Base-by-base conservation (phyloP, 441 rosid species). In the Dalechampia spathulata region DNA sequence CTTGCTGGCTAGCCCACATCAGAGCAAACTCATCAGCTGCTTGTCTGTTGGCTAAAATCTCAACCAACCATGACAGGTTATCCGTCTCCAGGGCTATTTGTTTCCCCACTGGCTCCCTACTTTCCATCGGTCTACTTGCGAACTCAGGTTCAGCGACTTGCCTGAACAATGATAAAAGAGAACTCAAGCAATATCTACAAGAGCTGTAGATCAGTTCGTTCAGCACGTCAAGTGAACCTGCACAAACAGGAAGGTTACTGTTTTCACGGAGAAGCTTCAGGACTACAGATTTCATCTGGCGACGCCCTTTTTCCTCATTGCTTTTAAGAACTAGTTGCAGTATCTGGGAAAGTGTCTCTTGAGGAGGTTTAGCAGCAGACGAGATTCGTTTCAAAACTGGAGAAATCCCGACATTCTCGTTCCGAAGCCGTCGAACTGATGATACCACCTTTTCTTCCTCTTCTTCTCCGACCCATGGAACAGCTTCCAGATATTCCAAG, bases 391-490 rank as follows among this genome's bases (percentile, higher is more conserved):
- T 59, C 63, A 22, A 87, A 72, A 67, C 98, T 85, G 3, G 78
- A 82, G 51, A 79, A 62, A 58, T 87, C 90, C 36, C 63, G 60
- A 13, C 74, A 66, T 41, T 81, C 75, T 59, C 49, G 69, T 78
- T 25, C 79, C 90, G 22, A 87, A 90, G 45, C 69, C 76, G 8
- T 8, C 34, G 56, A 75, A 69, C 57, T 73, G 64, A 22, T 72
- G 55, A 65, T 87, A 68, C 42, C 83, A 38, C 60, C 63, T 66
- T 69, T 58, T 82, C 87, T 61, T 90, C 90, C 75, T 87, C 96
- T 76, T 87, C 96, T 30, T 85, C 96, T 72, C 87, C 98, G 1
- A 87, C 80, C 95, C 98, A 90, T 7, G 92, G 96, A 79, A 87
- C 88, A 69, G 78, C 92, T 68, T 85, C 96, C 36, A 85, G 77